Conservation (phyloP, 106 monocot genomes). For the Allium cepa region DNA sequence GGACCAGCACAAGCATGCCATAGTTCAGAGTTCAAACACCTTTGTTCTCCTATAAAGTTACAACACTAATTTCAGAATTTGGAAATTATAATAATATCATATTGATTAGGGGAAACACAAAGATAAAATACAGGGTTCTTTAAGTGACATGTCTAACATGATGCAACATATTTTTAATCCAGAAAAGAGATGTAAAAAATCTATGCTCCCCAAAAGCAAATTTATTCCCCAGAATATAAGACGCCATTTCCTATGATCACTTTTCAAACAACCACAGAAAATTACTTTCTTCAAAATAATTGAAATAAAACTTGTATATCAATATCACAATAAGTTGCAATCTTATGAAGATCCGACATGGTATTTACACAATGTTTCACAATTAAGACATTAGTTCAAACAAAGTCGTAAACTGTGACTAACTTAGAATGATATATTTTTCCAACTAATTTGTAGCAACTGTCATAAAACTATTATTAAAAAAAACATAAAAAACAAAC, state of each 20-base stretch:
- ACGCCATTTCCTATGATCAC: no score
- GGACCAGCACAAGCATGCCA: constrained; percentile 98
- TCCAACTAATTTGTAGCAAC: no score
- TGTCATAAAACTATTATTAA: neutral
- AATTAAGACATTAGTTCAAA: no score
- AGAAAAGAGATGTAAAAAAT: neutral
- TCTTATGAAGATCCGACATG: neutral
- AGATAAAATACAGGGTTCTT: neutral
- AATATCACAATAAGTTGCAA: neutral
- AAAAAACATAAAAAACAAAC: neutral
- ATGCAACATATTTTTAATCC: neutral
- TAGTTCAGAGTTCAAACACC: constrained; percentile 74
- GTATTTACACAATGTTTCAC: no score
- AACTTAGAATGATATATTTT: no score
- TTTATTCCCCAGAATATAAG: neutral
- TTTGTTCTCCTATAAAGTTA: constrained; percentile 49
- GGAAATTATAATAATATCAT: neutral
- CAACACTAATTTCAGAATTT: neutral
- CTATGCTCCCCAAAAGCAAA: neutral
- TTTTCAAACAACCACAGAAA: no score
- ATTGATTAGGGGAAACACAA: neutral
- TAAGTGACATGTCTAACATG: neutral
- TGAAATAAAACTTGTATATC: no score
- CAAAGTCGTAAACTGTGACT: no score
- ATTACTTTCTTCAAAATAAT: no score